Base-by-base conservation (phyloP, 2,329 filamentous ascomycete genomes). In the Cladosporium sp. region DNA sequence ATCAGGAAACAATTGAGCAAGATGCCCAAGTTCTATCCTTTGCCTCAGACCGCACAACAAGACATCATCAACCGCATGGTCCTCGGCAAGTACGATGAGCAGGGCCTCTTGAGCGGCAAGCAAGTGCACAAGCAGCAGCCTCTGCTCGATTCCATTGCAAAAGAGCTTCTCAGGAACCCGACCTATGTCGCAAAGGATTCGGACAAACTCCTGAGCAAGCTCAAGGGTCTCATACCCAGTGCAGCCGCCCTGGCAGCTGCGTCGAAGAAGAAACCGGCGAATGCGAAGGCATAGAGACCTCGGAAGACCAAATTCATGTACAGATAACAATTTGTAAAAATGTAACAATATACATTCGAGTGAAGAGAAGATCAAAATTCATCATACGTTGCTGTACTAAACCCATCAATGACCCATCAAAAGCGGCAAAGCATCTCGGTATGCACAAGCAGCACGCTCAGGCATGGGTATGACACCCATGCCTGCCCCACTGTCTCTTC, bases 201-300 rank as follows among this genome's bases (percentile, higher is more conserved):
- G 1, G 65, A 66, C 11, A 68, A 58, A 54, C 70, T 75, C 51
- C 50, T 73, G 39, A 63, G 63, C 36, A 71, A 75, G 66, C 69
- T 66, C 61, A 56, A 62, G 62, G 63, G 60, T 54, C 47, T 66
- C 36, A 59, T 67, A 25, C 65, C 64, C 5, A 37, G 45, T 14
- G 20, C 37, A 28, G 49, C 39, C 22, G 15, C 34, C 17, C 7
- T n/a, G n/a, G 22, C 47, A 9, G 47, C 47, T 19, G 55, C 47
- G 9, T 30, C 43, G 7, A 17, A 30, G 20, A 25, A 42, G 55
- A 43, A 47, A 15, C 22, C 25, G n/a, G 43, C 15, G 55, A 30
- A 5, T 8, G 37, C n/a, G 28, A 36, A 38, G 7, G 39, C 51
- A 12, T 43, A 37, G 40, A 54, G 39, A 12, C 9, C 15, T 52